Base-by-base conservation (phyloP, 257 asterid genomes). In the Solanum verrucosum region DNA sequence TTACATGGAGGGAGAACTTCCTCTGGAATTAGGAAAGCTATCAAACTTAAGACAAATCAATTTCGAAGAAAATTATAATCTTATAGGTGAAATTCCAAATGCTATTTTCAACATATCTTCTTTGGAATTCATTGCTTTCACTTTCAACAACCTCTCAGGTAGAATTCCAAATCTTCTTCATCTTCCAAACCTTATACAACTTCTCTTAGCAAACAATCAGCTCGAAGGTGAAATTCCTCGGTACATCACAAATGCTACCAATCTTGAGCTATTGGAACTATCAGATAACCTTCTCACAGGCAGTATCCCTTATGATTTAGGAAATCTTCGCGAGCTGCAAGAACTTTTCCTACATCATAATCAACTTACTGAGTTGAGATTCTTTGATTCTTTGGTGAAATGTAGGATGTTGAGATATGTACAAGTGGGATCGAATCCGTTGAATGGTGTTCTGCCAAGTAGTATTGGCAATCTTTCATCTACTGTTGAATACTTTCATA, bases 41-140 rank as follows among this genome's bases (percentile, higher is more conserved):
- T 40, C 73, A 11, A 90, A 89, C 56, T 74, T 92, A 73, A 63
- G 86, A 60, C 29, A 73, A 35, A 34, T 73, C n/a, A 79, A 88
- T 15, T 87, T 90, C 52, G 88, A 88, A 44, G 59, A 2, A 73
- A 87, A 89, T 86, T 6, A 75, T 75, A 84, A 87, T 67, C 87
- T 91, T 9, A 86, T 79, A 5, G 93, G 93, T 34, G 88, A 68
- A 44, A 92, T 92, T 74, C 92, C 93, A 67, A 84, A 86, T 5
- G 21, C 12, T 20, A 88, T 92, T 60, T 92, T 90, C 90, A 92
- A 92, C 90, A 38, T 90, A 11, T 92, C 93, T 12, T 83, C 89
- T 23, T 40, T 90, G 83, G 77, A 74, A 34, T 31, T 34, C 56
- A 46, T 90, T 25, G 91, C 88, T 23, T 82, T 92, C 88, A 63